These are phyloP conservation scores for Phaeosphaeria sp. DNA, from an alignment of 2,329 filamentous ascomycete species.

Conservation along the genomic window DNA sequence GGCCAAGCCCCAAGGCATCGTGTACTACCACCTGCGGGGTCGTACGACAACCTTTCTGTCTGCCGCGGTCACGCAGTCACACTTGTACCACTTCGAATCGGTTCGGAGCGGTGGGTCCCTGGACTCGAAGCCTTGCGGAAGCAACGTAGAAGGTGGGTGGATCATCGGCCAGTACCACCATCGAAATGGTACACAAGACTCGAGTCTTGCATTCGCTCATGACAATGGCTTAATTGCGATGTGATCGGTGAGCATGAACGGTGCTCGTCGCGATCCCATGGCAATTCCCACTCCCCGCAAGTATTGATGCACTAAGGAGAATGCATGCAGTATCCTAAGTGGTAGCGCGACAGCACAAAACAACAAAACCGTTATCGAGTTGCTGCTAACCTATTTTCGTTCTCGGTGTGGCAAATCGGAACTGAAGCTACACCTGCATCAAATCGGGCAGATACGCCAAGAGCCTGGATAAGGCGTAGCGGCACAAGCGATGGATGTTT, in stretches of 20 bases:
- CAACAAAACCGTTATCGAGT: background rate
- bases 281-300: background rate
- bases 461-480: conserved; percentile 22
- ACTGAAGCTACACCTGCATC: conserved; percentile 18
- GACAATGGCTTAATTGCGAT: background rate
- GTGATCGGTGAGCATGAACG: background rate
- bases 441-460: conserved; percentile 27
- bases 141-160: conserved; percentile 7
- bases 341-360: background rate
- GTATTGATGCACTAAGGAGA: background rate
- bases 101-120: conserved; percentile 4
- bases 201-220: conserved; percentile 7
- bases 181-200: conserved; percentile 5
- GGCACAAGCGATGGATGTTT: conserved; percentile 10
- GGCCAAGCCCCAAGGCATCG: conserved; percentile 12
- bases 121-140: conserved; percentile 10
- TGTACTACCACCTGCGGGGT: conserved; percentile 10
- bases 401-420: conserved; percentile 7
- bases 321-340: background rate
- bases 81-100: conserved; percentile 7
- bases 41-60: conserved; percentile 10
- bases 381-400: background rate
- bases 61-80: conserved; percentile 13
- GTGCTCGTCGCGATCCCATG: background rate
- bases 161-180: conserved; percentile 2